Percentiles rank a stretch among this genome's conserved stretches.
phyloP scores from a whole-genome alignment of 164 flowering plant genomes.

The Tetracentron sinense region DNA sequence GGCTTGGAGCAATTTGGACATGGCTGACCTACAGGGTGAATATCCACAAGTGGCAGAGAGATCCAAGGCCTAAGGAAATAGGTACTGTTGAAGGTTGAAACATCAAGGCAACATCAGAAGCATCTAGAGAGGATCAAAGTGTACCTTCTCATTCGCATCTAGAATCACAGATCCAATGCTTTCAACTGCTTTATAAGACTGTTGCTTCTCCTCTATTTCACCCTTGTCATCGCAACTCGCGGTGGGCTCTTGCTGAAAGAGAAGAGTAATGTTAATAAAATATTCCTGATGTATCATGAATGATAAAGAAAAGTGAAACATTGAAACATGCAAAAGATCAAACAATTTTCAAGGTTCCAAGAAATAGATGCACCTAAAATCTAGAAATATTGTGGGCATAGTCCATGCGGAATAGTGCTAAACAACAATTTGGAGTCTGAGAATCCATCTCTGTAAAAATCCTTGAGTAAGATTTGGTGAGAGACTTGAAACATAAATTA shows the following conservation, averaged over 20 bases:
- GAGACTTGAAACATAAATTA: no score
- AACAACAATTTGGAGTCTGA: no score
- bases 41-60: no score
- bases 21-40: no score
- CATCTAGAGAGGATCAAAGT: neutral
- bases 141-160: conserved; percentile 16
- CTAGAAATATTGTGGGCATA: neutral
- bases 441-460: no score
- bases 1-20: no score
- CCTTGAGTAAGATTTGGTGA: no score
- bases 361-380: neutral
- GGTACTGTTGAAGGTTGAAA: no score
- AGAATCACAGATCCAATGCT: conserved; percentile 9
- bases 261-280: neutral
- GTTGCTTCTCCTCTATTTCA: conserved; percentile 2
- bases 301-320: neutral
- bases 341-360: neutral
- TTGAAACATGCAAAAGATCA: no score
- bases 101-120: neutral
- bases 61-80: no score
- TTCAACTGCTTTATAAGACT: conserved; percentile 2
- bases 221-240: conserved; percentile 7
- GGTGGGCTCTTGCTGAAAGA: conserved; percentile 11
- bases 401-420: no score
- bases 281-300: neutral